Evolutionary conservation across 352 stramenopile species (phyloP).

Genomic region (Pythium monospermum): DNA sequence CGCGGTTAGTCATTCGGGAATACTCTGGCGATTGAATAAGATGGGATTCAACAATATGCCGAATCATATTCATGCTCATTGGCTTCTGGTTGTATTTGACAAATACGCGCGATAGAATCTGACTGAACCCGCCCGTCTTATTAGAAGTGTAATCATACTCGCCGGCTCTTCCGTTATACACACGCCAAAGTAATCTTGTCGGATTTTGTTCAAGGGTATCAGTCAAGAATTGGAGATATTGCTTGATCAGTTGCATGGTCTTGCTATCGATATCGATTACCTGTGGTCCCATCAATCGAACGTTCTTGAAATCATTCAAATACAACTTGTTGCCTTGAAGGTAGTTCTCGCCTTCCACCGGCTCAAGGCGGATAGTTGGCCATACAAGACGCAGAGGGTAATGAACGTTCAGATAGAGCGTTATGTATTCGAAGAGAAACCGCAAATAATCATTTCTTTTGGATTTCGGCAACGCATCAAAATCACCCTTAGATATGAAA

Average conservation of each 20-base stretch:
- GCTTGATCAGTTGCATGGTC: constrained; percentile 11
- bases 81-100: constrained; percentile 19
- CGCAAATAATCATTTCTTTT: constrained; percentile 14
- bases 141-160: constrained; percentile 15
- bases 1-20: constrained; percentile 10
- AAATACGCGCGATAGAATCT: constrained; percentile 14
- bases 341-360: constrained; percentile 9
- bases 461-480: constrained; percentile 7
- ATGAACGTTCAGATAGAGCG: constrained; percentile 18
- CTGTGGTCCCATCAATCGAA: constrained; percentile 17
- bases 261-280: constrained; percentile 7
- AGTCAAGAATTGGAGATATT: constrained; percentile 16
- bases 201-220: constrained; percentile 11
- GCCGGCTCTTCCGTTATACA: constrained; percentile 13
- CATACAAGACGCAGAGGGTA: constrained; percentile 18
- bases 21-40: constrained; percentile 16
- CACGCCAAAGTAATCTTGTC: constrained; percentile 11
- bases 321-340: constrained; percentile 12
- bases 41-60: constrained; percentile 20
- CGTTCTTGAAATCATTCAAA: constrained; percentile 20
- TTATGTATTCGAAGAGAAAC: constrained; percentile 20
- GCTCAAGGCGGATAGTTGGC: constrained; percentile 6
- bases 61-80: constrained; percentile 23
- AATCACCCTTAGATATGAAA: constrained; percentile 14
- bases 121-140: constrained; percentile 17